Base-by-base conservation (phyloP, 2,329 filamentous ascomycete species). In the Ophiostoma novo-ulmi region DNA sequence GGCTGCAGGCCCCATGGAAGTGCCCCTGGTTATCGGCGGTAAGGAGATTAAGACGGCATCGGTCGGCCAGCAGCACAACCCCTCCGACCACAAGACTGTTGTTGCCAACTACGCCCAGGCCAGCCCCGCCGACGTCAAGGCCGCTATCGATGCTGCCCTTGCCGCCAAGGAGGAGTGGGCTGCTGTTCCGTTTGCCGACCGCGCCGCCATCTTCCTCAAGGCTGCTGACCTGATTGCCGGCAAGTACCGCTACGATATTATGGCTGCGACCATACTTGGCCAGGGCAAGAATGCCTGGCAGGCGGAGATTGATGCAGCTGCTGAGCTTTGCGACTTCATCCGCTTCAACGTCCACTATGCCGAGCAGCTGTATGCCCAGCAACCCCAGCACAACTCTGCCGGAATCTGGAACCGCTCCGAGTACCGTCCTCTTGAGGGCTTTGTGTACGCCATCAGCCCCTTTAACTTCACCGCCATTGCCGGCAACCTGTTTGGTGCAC, bases 281-380 rank as follows among this genome's bases (percentile, higher is more conserved):
- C 94, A 99, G 82, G 94, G 95, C 77, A 98, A 98, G 87, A 98
- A 97, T 80, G 93, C 92, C 67, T 98, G 93, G 93, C 94, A 99
- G 81, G 94, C 95, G n/a, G 94, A 99, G 85, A 98, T 98, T 74
- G 94, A 98, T 80, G 87, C 94, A 55, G 94, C 94, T 22, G 94
- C 94, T 10, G 95, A 99, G 84, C 82, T 97, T 76, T 90, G 88
- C 75, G 94, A 99, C 79, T 98, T 98, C 81, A 83, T 98, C 78
- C 88, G 93, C 78, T 97, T 97, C 84, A 95, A 95, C 78, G 94
- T 97, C 69, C 89, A 94, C 79, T 97, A 95, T 78, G 94, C 94
- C 38, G 90, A 97, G 81, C 92, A 97, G 78, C 83, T 97, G 70
- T 97, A 97, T 79, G 87, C 88, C 52, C 89, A 93, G 78, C 95